phyloP scores from a whole-genome alignment of 768 basidiomycete species.

The Lentinula edodes region DNA sequence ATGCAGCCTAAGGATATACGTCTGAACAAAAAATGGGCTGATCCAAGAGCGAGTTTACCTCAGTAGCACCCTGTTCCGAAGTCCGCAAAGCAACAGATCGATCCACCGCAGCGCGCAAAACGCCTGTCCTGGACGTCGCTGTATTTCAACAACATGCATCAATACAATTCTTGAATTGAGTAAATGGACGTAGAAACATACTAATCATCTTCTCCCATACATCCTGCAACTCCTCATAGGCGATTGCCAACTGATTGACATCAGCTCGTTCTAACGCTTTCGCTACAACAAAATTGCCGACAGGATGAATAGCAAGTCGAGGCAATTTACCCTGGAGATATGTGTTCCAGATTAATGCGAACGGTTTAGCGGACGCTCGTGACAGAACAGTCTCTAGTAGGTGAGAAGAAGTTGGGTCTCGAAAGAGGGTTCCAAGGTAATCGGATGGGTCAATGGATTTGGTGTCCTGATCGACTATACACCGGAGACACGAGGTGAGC shows the following conservation, averaged over 20 bases:
- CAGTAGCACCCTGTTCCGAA: slow-evolving; percentile 43
- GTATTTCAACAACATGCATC: no score
- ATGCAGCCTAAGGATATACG: slow-evolving; percentile 43
- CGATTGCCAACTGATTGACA: slow-evolving; percentile 46
- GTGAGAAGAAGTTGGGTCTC: slow-evolving; percentile 86
- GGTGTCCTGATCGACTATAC: slow-evolving; percentile 33
- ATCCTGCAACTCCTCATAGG: slow-evolving; percentile 54
- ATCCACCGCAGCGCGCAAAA: slow-evolving; percentile 72
- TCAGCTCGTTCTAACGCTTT: slow-evolving; percentile 64
- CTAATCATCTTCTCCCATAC: slow-evolving; percentile 63
- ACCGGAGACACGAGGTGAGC: slow-evolving; percentile 1
- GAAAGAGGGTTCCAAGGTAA: slow-evolving; percentile 75
- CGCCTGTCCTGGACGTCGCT: slow-evolving; percentile 56
- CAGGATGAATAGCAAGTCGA: slow-evolving; percentile 77
- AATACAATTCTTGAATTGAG: not conserved
- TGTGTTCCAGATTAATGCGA: slow-evolving; percentile 63
- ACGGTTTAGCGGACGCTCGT: slow-evolving; percentile 55
- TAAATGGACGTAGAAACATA: slow-evolving; percentile 30
- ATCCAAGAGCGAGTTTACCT: slow-evolving; percentile 35
- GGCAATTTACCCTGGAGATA: slow-evolving; percentile 75
- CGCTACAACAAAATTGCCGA: slow-evolving; percentile 91
- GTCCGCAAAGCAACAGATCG: slow-evolving; percentile 45
- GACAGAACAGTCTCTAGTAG: slow-evolving; percentile 77
- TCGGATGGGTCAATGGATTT: slow-evolving; percentile 53
- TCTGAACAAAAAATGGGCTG: not conserved